These are phyloP conservation scores for Scytalidium lignicola DNA, from an alignment of 2,329 filamentous ascomycete species.

Conservation along the genomic window DNA sequence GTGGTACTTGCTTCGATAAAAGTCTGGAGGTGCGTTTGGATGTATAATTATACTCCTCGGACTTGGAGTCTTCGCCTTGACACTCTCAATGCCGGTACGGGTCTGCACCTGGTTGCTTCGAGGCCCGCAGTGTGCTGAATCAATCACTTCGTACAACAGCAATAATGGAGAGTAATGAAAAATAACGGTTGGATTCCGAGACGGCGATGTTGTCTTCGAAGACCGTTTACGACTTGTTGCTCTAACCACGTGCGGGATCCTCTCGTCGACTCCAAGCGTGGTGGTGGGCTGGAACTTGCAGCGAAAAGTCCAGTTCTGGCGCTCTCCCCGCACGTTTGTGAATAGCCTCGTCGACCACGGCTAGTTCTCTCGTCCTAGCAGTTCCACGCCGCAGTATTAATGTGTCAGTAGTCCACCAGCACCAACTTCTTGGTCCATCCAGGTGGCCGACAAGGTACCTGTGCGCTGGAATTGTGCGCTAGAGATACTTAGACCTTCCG, in stretches of 20 bases:
- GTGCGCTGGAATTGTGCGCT: too few species aligned
- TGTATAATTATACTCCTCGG: too few species aligned
- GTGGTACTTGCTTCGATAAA: too few species aligned
- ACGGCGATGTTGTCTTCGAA: too few species aligned
- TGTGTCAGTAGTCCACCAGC: not conserved
- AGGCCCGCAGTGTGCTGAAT: too few species aligned
- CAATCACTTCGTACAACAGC: too few species aligned
- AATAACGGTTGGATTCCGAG: too few species aligned
- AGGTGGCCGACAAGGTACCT: not conserved
- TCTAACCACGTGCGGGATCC: not conserved
- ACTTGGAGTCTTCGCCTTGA: too few species aligned
- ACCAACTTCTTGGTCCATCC: not conserved
- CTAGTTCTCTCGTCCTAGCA: not conserved
- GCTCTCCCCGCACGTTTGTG: not conserved
- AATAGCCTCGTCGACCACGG: not conserved
- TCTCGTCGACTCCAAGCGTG: not conserved
- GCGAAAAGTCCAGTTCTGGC: not conserved
- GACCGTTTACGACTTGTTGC: not conserved
- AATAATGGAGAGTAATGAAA: too few species aligned
- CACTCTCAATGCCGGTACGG: too few species aligned
- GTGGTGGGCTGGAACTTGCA: not conserved
- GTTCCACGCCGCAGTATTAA: not conserved
- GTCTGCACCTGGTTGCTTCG: too few species aligned
- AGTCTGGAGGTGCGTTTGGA: too few species aligned
- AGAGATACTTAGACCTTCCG: not conserved